Conservation (phyloP, 2,329 filamentous ascomycete genomes). For the Neonectria magnoliae region DNA sequence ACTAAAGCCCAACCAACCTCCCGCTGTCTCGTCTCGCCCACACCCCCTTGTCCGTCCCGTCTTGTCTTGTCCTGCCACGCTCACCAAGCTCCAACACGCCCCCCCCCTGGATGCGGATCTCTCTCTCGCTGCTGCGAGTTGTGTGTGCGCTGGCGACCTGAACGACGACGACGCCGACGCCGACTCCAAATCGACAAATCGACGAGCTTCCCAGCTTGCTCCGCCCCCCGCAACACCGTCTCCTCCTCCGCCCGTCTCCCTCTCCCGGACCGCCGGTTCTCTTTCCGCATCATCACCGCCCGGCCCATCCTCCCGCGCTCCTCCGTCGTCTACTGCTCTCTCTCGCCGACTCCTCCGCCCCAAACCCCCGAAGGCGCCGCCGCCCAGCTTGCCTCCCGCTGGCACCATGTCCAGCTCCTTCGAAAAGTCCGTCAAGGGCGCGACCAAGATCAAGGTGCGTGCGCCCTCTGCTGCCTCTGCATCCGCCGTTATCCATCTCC, state of each 20-base stretch:
- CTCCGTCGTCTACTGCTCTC: constrained; percentile 15
- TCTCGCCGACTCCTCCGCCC: constrained; percentile 14
- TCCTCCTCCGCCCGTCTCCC: constrained; percentile 20
- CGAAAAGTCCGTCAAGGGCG: constrained; percentile 99
- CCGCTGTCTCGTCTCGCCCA: not conserved
- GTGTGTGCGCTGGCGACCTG: constrained; percentile 39
- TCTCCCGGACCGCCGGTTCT: constrained; percentile 32
- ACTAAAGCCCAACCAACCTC: constrained; percentile 14
- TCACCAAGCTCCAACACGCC: constrained; percentile 39
- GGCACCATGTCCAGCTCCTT: constrained; percentile 82
- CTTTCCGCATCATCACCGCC: constrained; percentile 25
- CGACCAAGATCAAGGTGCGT: constrained; percentile 92
- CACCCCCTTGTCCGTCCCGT: constrained; percentile 39
- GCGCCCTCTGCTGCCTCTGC: not conserved
- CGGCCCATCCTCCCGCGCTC: constrained; percentile 14
- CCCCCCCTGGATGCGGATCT: constrained; percentile 41
- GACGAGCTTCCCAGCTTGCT: constrained; percentile 21
- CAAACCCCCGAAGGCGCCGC: constrained; percentile 6
- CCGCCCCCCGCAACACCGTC: constrained; percentile 19
- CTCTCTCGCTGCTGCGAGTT: constrained; percentile 36
- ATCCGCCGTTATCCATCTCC: not conserved
- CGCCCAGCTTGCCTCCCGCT: constrained; percentile 29
- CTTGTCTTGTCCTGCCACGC: constrained; percentile 39
- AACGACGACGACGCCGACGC: constrained; percentile 29
- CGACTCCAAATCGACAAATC: not conserved